phyloP scores from a whole-genome alignment of 2,329 filamentous ascomycete species.

The Tolypocladium guangdongense region DNA sequence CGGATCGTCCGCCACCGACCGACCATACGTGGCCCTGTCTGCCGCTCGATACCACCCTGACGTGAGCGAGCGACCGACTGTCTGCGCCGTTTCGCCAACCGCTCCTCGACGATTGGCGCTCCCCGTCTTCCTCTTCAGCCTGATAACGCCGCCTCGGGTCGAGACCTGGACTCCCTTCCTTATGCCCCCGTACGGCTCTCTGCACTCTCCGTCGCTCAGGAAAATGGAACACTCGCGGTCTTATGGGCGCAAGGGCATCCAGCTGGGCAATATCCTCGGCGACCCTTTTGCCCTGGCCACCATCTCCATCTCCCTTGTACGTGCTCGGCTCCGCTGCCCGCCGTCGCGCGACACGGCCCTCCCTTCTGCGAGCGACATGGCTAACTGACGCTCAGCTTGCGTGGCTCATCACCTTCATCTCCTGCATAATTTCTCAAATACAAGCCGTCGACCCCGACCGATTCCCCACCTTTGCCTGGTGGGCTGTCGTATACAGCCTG shows the following conservation, averaged over 20 bases:
- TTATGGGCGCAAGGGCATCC: slow-evolving; percentile 53
- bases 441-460: slow-evolving; percentile 28
- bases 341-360: background rate
- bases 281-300: slow-evolving; percentile 95
- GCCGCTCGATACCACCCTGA: background rate
- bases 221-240: slow-evolving; percentile 68
- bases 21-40: background rate
- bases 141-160: background rate
- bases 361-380: background rate
- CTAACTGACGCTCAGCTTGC: slow-evolving; percentile 53
- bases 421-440: slow-evolving; percentile 63
- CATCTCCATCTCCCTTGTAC: slow-evolving; percentile 79
- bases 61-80: slow-evolving; percentile 1
- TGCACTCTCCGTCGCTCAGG: slow-evolving; percentile 60
- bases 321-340: slow-evolving; percentile 23
- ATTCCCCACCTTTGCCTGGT: slow-evolving; percentile 89
- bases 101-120: background rate
- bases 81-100: background rate
- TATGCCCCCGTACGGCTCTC: slow-evolving; percentile 68
- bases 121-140: background rate
- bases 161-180: slow-evolving; percentile 20
- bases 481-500: slow-evolving; percentile 76
- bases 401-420: slow-evolving; percentile 87
- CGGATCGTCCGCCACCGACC: slow-evolving; percentile 2
- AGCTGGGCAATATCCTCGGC: slow-evolving; percentile 80